Evolutionary conservation across 352 stramenopile species (phyloP), one percentile per base, ranked within the genome.

Genomic region (Phytophthora fragariaefolia): DNA sequence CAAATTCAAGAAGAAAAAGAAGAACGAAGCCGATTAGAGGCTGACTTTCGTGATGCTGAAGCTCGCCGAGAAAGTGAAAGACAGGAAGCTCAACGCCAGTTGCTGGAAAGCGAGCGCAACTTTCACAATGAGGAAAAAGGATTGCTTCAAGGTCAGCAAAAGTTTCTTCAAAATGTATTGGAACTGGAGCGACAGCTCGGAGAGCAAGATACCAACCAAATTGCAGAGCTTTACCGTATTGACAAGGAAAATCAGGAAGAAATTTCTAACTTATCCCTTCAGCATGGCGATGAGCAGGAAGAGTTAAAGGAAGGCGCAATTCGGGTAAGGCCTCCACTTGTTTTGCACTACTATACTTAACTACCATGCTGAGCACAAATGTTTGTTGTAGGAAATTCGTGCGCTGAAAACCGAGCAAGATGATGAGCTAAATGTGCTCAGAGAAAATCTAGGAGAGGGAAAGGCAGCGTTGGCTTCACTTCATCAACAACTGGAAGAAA

Each of bases 61-160:
- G 69, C 66, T 36, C 80, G 71, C 17, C 77, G 75, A 23, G 78
- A 89, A 18, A 82, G 66, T 23, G 80, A 86, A 62, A 75, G 73
- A 2, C 59, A 85, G 49, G 73, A 79, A 56, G 77, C 80, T 40
- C 78, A 79, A 10, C 74, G 74, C 0, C 81, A 89, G 58, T 34
- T 91, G 49, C 53, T 92, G 42, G 80, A 92, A 53, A 89, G 66
- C 20, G 81, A 91, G 48, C 79, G 74, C 23, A 83, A 77, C 17
- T 90, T 90, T 48, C 78, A 93, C 58, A 75, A 80, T 26, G 81
- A 93, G 74, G 83, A 91, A 61, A 85, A 85, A 24, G 75, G 66
- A 6, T 70, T 93, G n/a, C 50, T 93, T 7, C 69, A 87, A 58
- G 71, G 73, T 2, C 85, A 91, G 51, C 85, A 92, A 45, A 48